Conservation (phyloP, 2,329 filamentous ascomycete species). For the Monosporascus sp. region DNA sequence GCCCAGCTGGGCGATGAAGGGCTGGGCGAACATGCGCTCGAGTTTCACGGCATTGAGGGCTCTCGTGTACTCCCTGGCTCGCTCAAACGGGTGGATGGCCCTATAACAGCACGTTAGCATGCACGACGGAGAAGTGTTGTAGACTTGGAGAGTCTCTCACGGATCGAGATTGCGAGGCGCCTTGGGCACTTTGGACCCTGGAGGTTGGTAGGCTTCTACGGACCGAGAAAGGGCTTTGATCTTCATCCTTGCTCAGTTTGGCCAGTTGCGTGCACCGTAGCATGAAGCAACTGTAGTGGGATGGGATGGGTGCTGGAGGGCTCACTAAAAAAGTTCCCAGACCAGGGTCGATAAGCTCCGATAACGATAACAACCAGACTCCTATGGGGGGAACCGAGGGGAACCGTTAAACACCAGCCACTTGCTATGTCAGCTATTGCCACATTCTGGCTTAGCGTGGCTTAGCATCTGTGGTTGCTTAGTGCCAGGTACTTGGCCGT, state of each 20-base stretch:
- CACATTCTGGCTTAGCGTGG: background rate
- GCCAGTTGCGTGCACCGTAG: no score
- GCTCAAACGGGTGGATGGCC: slow-evolving; percentile 83
- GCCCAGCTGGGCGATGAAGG: slow-evolving; percentile 74
- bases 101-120: slow-evolving; percentile 29
- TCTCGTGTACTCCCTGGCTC: slow-evolving; percentile 51
- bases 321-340: background rate
- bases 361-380: background rate
- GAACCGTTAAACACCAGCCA: no score
- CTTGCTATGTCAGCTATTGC: no score
- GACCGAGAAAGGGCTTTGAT: slow-evolving; percentile 65
- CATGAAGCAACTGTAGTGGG: background rate
- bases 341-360: background rate
- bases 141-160: slow-evolving; percentile 5
- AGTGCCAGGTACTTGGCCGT: background rate
- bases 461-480: background rate
- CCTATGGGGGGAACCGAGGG: no score
- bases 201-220: slow-evolving; percentile 57
- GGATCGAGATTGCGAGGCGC: slow-evolving; percentile 51
- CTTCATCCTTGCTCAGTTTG: slow-evolving; percentile 33
- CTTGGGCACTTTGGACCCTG: slow-evolving; percentile 60
- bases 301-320: background rate
- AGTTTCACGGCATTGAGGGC: slow-evolving; percentile 77
- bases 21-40: slow-evolving; percentile 84
- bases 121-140: slow-evolving; percentile 1